Conservation (phyloP, 192 early-diverging fungal genomes). For the Coemansia sp. region DNA sequence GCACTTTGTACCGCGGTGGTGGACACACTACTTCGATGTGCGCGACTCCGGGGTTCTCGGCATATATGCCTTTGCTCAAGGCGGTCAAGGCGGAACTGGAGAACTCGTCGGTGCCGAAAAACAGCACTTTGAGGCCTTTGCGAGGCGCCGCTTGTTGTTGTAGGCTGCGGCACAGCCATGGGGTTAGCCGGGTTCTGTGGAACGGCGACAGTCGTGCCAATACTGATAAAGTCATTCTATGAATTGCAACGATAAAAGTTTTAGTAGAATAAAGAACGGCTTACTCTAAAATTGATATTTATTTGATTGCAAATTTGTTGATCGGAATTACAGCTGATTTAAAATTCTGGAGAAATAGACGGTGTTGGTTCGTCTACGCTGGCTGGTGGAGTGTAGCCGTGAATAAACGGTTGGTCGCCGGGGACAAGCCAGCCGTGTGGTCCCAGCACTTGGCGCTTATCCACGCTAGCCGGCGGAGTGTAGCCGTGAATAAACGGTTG, state of each 20-base stretch:
- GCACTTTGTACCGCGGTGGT: conserved; percentile 7
- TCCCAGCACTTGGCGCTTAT: not conserved
- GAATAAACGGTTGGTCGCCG: not conserved
- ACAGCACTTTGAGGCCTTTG: conserved; percentile 57
- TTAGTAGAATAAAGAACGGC: no score
- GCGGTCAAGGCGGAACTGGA: conserved; percentile 59
- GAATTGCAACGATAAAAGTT: no score
- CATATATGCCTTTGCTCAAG: conserved; percentile 53
- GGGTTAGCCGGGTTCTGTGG: no score
- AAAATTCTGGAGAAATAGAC: not conserved
- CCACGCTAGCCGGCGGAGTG: not conserved
- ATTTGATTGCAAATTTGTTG: no score
- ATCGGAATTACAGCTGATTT: no score
- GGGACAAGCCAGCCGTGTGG: not conserved
- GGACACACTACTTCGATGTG: conserved; percentile 23
- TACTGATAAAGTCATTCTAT: no score
- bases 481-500: not conserved
- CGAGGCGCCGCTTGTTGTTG: no score
- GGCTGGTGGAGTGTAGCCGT: not conserved
- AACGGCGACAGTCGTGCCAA: no score
- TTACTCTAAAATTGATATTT: no score
- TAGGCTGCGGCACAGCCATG: no score
- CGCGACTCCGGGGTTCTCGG: conserved; percentile 18
- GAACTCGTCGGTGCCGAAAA: conserved; percentile 89
- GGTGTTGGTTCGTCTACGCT: not conserved